Evolutionary conservation across 371 early-diverging fungal species (phyloP).

Genomic region (Syncephalastrum racemosum): DNA sequence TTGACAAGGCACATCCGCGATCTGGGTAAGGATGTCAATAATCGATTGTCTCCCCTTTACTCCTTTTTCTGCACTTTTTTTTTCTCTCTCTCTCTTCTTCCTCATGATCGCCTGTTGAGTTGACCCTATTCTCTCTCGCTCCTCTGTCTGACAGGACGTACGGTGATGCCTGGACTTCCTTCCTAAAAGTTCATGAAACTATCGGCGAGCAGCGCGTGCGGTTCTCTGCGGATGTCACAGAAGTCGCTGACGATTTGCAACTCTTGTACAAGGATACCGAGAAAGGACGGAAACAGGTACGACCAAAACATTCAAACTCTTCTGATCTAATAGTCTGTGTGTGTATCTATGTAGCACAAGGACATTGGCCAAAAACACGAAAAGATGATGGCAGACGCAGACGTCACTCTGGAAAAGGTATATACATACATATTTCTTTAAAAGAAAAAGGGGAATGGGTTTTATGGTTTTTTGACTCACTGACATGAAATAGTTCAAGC

Average conservation of each 20-base stretch:
- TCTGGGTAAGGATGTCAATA: slow-evolving; percentile 37
- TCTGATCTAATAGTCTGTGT: slow-evolving; percentile 1
- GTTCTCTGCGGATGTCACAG: slow-evolving; percentile 59
- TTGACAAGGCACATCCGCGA: slow-evolving; percentile 47
- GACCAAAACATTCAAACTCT: not conserved
- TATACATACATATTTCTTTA: not conserved
- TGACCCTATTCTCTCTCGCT: not conserved
- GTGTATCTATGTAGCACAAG: slow-evolving; percentile 54
- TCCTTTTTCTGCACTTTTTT: not conserved
- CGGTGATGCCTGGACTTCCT: slow-evolving; percentile 62
- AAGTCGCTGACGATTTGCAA: slow-evolving; percentile 71
- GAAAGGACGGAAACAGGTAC: slow-evolving; percentile 77
- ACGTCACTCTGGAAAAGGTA: slow-evolving; percentile 75
- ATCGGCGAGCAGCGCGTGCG: slow-evolving; percentile 72
- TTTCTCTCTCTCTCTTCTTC: not conserved
- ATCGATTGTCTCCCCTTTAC: not conserved
- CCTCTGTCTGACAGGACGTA: slow-evolving; percentile 42
- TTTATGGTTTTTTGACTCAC: not conserved
- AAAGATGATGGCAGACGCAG: slow-evolving; percentile 68
- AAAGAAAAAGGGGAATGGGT: not conserved
- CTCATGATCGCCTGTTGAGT: too few species aligned
- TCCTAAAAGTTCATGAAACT: slow-evolving; percentile 71
- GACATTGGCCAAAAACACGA: slow-evolving; percentile 73
- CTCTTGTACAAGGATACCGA: slow-evolving; percentile 75
- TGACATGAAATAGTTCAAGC: slow-evolving; percentile 51